A percentile compares a stretch with the other conserved stretches of the same genome.
Evolutionary conservation across 1,284 basidiomycete species (phyloP).

Genomic region (Rhizoctonia solani): DNA sequence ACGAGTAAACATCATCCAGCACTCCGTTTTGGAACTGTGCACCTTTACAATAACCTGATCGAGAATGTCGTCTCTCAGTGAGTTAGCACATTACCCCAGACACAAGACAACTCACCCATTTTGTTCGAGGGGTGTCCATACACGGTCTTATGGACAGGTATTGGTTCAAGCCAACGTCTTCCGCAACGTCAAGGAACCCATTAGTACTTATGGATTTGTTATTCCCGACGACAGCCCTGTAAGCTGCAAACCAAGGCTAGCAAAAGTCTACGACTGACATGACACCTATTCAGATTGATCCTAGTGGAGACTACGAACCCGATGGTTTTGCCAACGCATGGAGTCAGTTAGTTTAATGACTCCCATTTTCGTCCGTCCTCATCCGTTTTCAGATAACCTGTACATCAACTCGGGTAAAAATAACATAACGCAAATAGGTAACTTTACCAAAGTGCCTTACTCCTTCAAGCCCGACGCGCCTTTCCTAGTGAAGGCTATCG

Average conservation of each 20-base stretch:
- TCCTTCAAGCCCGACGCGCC: constrained; percentile 10
- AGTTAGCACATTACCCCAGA: neutral
- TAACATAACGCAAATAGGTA: constrained; percentile 19
- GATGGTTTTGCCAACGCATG: constrained; percentile 26
- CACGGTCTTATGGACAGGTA: constrained; percentile 20
- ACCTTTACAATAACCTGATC: constrained; percentile 19
- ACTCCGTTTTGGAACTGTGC: constrained; percentile 25
- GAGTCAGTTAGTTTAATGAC: neutral
- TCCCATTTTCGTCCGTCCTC: neutral
- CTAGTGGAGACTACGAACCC: constrained; percentile 23
- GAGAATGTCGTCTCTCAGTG: constrained; percentile 26
- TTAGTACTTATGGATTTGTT: constrained; percentile 21
- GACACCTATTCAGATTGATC: neutral
- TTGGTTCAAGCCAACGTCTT: constrained; percentile 28
- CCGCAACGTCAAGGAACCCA: constrained; percentile 20
- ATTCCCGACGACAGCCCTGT: constrained; percentile 29
- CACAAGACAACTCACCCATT: neutral
- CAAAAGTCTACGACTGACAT: neutral
- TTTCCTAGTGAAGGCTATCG: constrained; percentile 10
- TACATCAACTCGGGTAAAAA: constrained; percentile 26
- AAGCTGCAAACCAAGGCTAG: neutral
- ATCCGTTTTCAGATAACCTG: neutral
- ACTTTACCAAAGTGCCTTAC: constrained; percentile 13
- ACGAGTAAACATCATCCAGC: neutral
- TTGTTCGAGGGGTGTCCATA: constrained; percentile 16